Base-by-base conservation (phyloP, 805 yeast genomes). In the Scheffersomyces amazonensis region DNA sequence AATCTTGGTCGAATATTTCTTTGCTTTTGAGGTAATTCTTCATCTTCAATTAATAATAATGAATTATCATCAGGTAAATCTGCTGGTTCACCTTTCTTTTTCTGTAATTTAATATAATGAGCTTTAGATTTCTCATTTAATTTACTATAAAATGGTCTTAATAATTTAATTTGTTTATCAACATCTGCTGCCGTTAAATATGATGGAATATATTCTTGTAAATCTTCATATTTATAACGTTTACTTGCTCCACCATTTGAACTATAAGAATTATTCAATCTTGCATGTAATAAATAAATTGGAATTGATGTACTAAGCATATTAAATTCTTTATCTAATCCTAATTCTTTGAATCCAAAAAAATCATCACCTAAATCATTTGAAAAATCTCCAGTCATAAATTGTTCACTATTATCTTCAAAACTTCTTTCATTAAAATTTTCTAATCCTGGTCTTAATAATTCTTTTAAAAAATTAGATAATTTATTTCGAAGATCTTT, bases 301-400 rank as follows among this genome's bases (percentile, higher is more conserved):
- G 99, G 99, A 19, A 93, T 88, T 0, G 96, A 78, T 2, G 90
- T 76, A 20, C 90, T 83, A 35, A 89, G 63, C 56, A 91, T 68
- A 9, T 91, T 90, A 58, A 88, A 84, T 59, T 93, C 99, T 52
- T 83, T 87, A 53, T 91, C 98, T 37, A 93, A 66, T 0, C 99
- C 99, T 34, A 93, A 69, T 48, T 91, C 98, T 55, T 78, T 85
- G 70, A 93, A 95, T 0, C 99, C 99, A 66, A 95, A 95, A 73
- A 90, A 93, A 64, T 93, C 99, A 52, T 91, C 99, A 5, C 98
- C 99, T 27, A 93, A 66, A 43, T 90, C 96, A 50, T 78, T 83
- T 1, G 96, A 84, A 58, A 93, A 93, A 53, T 90, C 97, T 41
- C 99, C 99, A 21, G 93, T 85, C 47, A 91, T 64, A 56, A 90